Evolutionary conservation across 1,139 yeast species (phyloP).

Genomic region (Saccharomycopsis hybrid): DNA sequence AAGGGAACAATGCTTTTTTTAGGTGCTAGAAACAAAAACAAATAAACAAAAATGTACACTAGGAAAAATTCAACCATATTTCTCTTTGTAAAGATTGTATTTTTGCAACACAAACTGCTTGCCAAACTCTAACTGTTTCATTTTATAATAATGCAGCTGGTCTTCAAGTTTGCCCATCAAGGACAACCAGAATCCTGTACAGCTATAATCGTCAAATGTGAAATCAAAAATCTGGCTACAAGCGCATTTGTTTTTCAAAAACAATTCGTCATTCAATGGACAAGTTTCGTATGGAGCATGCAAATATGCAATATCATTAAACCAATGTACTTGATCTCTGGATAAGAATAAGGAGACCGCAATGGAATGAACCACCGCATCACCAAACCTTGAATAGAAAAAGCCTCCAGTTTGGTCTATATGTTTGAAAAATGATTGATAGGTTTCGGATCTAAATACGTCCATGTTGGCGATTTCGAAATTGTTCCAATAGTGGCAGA

Average conservation of each 20-base stretch:
- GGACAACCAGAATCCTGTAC: slow-evolving; percentile 25
- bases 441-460: slow-evolving; percentile 44
- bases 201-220: slow-evolving; percentile 44
- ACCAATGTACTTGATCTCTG: slow-evolving; percentile 43
- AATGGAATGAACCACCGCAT: slow-evolving; percentile 57
- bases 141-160: background rate
- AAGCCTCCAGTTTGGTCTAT: slow-evolving; percentile 52
- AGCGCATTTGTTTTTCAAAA: slow-evolving; percentile 37
- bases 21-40: no score
- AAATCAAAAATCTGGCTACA: slow-evolving; percentile 43
- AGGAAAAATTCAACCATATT: background rate
- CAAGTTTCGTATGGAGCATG: slow-evolving; percentile 64
- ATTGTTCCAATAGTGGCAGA: slow-evolving; percentile 61
- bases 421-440: slow-evolving; percentile 42
- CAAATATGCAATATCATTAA: slow-evolving; percentile 51
- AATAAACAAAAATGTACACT: no score
- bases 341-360: slow-evolving; percentile 47
- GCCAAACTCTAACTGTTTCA: slow-evolving; percentile 11
- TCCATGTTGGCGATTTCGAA: slow-evolving; percentile 51
- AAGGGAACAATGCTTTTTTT: no score
- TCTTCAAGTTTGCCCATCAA: slow-evolving; percentile 1
- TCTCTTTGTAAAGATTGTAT: slow-evolving; percentile 1
- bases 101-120: slow-evolving; percentile 10
- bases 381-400: slow-evolving; percentile 63
- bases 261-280: slow-evolving; percentile 43